phyloP scores from a whole-genome alignment of 2,329 filamentous ascomycete genomes.

The Phyllachora maydis region DNA sequence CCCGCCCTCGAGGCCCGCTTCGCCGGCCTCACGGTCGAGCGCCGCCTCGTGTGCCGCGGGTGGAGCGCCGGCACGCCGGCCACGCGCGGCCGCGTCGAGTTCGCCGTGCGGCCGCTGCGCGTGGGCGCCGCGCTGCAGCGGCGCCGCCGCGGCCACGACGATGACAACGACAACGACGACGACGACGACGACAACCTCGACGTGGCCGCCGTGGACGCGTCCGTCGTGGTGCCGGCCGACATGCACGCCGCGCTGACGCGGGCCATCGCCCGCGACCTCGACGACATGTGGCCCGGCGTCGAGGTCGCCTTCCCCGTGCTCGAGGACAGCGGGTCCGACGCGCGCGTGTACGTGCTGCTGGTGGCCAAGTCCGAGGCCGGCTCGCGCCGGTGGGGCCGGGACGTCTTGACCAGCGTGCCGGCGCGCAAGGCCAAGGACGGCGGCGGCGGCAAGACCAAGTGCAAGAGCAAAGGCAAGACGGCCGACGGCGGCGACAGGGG shows the following conservation, averaged over 20 bases:
- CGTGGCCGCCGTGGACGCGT: constrained; percentile 25
- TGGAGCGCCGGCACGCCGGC: constrained; percentile 27
- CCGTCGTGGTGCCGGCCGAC: constrained; percentile 24
- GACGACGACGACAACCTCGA: constrained; percentile 12
- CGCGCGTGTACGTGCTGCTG: constrained; percentile 32
- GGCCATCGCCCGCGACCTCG: constrained; percentile 18
- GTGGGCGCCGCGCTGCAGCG: constrained; percentile 14
- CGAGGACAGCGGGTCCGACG: constrained; percentile 28
- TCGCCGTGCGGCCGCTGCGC: constrained; percentile 20
- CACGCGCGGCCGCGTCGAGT: constrained; percentile 18
- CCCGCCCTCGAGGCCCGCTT: constrained; percentile 30
- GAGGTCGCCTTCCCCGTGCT: constrained; percentile 21
- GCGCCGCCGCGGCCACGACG: constrained; percentile 12
- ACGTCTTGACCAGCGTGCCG: constrained; percentile 15
- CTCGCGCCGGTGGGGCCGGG: constrained; percentile 7
- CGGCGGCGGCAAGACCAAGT: no score
- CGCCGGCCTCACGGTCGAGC: constrained; percentile 19
- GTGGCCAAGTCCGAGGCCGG: constrained; percentile 30
- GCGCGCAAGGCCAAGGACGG: constrained; percentile 15
- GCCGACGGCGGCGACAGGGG: constrained; percentile 8
- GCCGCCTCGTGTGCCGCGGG: constrained; percentile 21
- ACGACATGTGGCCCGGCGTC: constrained; percentile 17
- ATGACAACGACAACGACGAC: constrained; percentile 1
- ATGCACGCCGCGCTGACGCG: constrained; percentile 19
- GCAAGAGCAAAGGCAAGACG: constrained; percentile 3